These are phyloP conservation scores for Euphorbia tirucalli DNA, from an alignment of 345 rosid species.

Conservation along the genomic window DNA sequence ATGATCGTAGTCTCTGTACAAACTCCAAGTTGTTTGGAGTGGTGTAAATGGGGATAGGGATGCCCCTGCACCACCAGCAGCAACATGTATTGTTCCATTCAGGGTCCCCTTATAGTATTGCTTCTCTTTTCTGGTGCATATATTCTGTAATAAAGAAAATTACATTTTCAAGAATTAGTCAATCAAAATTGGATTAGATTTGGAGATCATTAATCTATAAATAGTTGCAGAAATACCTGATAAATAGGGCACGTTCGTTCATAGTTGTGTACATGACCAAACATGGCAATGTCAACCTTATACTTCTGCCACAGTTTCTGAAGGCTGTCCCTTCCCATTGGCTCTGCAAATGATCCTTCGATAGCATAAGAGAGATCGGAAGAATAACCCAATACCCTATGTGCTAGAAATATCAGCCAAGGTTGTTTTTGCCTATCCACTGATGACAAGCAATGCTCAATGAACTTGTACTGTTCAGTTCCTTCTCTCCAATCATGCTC, in stretches of 20 bases:
- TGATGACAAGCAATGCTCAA: constrained; percentile 64
- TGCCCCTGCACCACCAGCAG: constrained; percentile 78
- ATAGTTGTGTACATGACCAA: constrained; percentile 41
- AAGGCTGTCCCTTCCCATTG: constrained; percentile 68
- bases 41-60: constrained; percentile 46
- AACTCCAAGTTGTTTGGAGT: constrained; percentile 53
- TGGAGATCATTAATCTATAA: background rate
- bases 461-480: constrained; percentile 65
- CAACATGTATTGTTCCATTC: constrained; percentile 69
- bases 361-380: constrained; percentile 45
- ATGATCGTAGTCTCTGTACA: constrained; percentile 47
- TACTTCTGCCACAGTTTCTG: constrained; percentile 76
- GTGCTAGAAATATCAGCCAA: constrained; percentile 72
- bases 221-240: background rate
- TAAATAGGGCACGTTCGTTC: constrained; percentile 18
- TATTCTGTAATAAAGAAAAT: constrained; percentile 39
- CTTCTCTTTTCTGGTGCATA: constrained; percentile 52
- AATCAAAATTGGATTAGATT: background rate
- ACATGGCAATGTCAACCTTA: constrained; percentile 71
- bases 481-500: constrained; percentile 85
- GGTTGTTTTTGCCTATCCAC: constrained; percentile 71
- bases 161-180: background rate
- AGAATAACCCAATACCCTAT: constrained; percentile 67
- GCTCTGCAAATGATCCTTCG: constrained; percentile 62
- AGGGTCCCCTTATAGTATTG: constrained; percentile 40